Evolutionary conservation across 2,329 filamentous ascomycete genomes (phyloP), one percentile per base, ranked within the genome.

Genomic region (Arthrobotrys entomopaga): DNA sequence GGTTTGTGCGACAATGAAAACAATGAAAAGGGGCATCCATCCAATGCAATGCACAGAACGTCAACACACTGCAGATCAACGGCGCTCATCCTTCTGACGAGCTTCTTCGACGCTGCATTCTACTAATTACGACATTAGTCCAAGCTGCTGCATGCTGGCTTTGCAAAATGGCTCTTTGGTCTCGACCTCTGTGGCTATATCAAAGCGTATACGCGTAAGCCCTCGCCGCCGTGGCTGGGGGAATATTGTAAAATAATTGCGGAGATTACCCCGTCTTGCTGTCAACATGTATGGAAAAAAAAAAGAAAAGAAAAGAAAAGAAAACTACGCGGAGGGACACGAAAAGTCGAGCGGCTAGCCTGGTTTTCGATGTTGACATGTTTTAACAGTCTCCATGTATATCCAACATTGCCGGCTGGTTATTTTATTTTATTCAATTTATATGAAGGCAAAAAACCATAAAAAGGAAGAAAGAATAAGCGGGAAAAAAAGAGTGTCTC

Each of bases 1-100:
- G 43, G 53, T 43, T 54, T 72, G 54, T 72, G 67, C n/a, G 48
- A 72, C 67, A 29, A 48, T 5, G 38, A 59, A 43, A 52, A 72
- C 67, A 29, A 48, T 5, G 38, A 59, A 43, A 52, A 54, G 22
- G 59, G 46, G 1, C 42, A 34, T 34, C 6, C n/a, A n/a, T n/a
- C n/a, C n/a, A 38, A 48, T 70, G 40, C 58, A 26, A 52, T 43
- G 50, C 29, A 48, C 6, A 16, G 22, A 57, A 70, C 53, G 42
- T 65, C 59, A 64, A 50, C 38, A 19, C 65, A 63, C 61, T 49
- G 43, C 59, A 65, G 40, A 52, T 34, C 29, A 29, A 13, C 42
- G 13, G 42, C 16, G 16, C 29, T 34, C 29, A 34, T 34, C 42
- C 42, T 46, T 15, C 13, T 46, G 6, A 46, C 16, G 1, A 5